phyloP scores from a whole-genome alignment of 2,329 filamentous ascomycete genomes.

The Aaosphaeria pasadenensis region DNA sequence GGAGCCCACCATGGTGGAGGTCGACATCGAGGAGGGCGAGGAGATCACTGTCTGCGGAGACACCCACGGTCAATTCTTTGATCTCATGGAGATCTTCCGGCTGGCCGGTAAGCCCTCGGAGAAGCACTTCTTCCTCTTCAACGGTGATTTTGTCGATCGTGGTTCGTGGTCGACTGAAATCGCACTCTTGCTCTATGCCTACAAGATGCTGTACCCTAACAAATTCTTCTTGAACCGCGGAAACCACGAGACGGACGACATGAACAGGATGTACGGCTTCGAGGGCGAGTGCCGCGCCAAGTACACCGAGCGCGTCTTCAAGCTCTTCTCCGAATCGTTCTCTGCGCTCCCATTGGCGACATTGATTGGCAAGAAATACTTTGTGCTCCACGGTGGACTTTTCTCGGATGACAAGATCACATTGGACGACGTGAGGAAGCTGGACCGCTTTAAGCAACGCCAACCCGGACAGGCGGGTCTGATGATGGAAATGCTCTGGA shows the following conservation, averaged over 20 bases:
- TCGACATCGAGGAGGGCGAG: conserved; percentile 72
- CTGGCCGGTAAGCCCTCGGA: conserved; percentile 82
- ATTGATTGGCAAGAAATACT: conserved; percentile 83
- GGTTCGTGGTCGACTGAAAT: conserved; percentile 99
- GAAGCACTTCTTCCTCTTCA: conserved; percentile 93
- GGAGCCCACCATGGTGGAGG: conserved; percentile 96
- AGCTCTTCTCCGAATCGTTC: conserved; percentile 97
- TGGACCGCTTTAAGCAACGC: conserved; percentile 84
- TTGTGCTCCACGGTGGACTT: conserved; percentile 89
- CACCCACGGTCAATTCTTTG: conserved; percentile 98
- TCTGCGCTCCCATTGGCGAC: conserved; percentile 90
- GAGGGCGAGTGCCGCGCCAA: conserved; percentile 98
- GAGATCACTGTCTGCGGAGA: conserved; percentile 94
- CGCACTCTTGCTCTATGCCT: conserved; percentile 86
- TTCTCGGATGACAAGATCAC: conserved; percentile 95
- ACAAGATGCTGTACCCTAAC: conserved; percentile 90
- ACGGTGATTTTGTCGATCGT: conserved; percentile 96
- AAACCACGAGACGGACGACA: conserved; percentile 98
- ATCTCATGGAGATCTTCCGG: conserved; percentile 93
- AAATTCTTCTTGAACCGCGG: conserved; percentile 94
- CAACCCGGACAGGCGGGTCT: conserved; percentile 90
- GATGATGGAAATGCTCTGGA: conserved; percentile 99
- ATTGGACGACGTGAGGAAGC: conserved; percentile 88
- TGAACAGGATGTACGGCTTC: conserved; percentile 98
- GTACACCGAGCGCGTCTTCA: conserved; percentile 95